These are phyloP conservation scores for Asclepias syriaca DNA, from an alignment of 257 asterid genomes.

Conservation along the genomic window DNA sequence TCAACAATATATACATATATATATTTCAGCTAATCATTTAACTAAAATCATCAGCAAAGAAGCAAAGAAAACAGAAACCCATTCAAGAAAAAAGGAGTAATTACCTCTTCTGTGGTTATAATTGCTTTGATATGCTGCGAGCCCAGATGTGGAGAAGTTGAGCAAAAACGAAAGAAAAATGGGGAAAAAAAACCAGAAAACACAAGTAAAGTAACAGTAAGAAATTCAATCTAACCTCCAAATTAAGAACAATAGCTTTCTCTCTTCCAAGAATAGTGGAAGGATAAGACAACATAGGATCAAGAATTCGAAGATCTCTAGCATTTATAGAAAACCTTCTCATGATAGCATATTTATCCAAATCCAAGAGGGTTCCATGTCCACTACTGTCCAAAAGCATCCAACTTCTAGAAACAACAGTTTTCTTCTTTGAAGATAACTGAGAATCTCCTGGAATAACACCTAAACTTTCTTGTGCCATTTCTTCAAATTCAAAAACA, in stretches of 20 bases:
- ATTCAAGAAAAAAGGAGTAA: neutral
- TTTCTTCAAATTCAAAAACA: conserved; percentile 5
- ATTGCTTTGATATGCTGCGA: conserved; percentile 95
- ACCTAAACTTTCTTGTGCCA: conserved; percentile 32
- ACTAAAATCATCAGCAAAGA: neutral
- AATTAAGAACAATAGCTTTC: conserved; percentile 73
- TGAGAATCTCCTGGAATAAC: conserved; percentile 29
- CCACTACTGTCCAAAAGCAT: conserved; percentile 55
- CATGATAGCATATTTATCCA: conserved; percentile 81
- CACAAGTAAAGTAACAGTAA: neutral
- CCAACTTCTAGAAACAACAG: conserved; percentile 67
- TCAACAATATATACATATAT: neutral
- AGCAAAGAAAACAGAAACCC: neutral
- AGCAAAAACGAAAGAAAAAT: neutral
- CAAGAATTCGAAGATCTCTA: conserved; percentile 85
- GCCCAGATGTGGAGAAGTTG: neutral
- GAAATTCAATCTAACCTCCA: conserved; percentile 47
- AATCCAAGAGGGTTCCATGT: conserved; percentile 52
- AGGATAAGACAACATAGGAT: conserved; percentile 88
- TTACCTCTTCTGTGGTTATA: conserved; percentile 78
- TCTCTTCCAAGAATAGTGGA: conserved; percentile 79
- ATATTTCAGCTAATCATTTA: too few relatives aligned
- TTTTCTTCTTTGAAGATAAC: conserved; percentile 41
- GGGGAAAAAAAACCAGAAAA: neutral
- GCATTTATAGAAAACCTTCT: conserved; percentile 67